Percentiles rank a stretch among this genome's conserved stretches.
phyloP scores from a whole-genome alignment of 164 flowering plant genomes.

The Vitis labrusca region DNA sequence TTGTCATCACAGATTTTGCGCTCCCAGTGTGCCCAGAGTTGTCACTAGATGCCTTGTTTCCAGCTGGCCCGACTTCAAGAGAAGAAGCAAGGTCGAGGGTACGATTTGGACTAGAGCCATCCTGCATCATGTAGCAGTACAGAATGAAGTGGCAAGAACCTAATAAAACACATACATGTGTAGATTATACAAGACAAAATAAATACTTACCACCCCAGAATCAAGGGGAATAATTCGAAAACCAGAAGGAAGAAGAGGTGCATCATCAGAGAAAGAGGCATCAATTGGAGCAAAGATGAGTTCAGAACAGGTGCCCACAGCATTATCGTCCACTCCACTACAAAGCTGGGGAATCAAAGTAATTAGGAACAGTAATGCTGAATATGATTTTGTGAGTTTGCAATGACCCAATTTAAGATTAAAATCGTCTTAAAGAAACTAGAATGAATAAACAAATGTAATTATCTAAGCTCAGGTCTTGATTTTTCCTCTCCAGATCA shows the following conservation, averaged over 20 bases:
- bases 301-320: constrained; percentile 58
- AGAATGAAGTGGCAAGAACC: neutral
- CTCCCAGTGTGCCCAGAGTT: constrained; percentile 13
- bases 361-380: neutral
- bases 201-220: constrained; percentile 31
- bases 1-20: constrained; percentile 58
- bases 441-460: neutral
- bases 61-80: constrained; percentile 36
- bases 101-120: constrained; percentile 34
- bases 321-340: constrained; percentile 61
- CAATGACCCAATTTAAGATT: neutral
- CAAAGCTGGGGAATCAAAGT: constrained; percentile 37
- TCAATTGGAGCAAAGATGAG: constrained; percentile 68
- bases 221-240: constrained; percentile 62
- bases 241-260: constrained; percentile 63
- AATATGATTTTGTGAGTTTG: too few species aligned
- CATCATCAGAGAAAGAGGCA: constrained; percentile 66
- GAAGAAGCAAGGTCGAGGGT: constrained; percentile 54
- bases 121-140: constrained; percentile 22
- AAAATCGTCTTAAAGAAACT: neutral
- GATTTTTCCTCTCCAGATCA: too few species aligned
- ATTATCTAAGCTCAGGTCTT: too few species aligned
- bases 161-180: neutral
- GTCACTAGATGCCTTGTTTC: constrained; percentile 23
- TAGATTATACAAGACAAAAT: neutral